Evolutionary conservation across 2,329 filamentous ascomycete genomes (phyloP), one percentile per base, ranked within the genome.

Genomic region (Calonectria pseudoturangicola): DNA sequence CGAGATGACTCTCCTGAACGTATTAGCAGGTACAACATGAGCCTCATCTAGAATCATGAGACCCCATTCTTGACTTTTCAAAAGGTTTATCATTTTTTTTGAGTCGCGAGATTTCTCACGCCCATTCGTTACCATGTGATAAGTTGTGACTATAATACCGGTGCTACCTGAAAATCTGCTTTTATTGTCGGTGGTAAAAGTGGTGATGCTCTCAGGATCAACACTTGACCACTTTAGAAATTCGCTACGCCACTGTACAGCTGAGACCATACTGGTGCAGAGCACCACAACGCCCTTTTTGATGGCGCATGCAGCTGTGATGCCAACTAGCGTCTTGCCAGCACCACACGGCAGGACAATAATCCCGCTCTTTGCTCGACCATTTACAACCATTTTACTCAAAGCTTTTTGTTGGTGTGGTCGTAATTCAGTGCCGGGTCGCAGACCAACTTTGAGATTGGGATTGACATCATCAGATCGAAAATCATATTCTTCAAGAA

Each of bases 331-430:
- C 0, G 96, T 98, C 86, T 98, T 98, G 68, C 96, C 96, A n/a
- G 96, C 96, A 75, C 96, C 96, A 82, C 96, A 98, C 21, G 96
- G 96, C 75, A 98, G 85, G 70, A 98, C 96, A 71, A 98, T 98
- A 79, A 98, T 97, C 68, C 96, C 96, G 84, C 95, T 97, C 86
- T 97, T 96, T 21, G 95, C 96, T 83, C 96, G 92, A 43, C 95
- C 95, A 81, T 98, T 98, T 81, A 96, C 95, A 82, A 98, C 98
- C 96, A 98, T 98, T 84, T 98, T 98, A 86, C 94, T 97, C 18
- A 98, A 87, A 74, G 95, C 96, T 85, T 98, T 97, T 83, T 98
- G 96, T 83, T 98, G 96, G 80, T 98, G 98, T 76, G 96, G 85
- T 82, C 95, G 92, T 80, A 98, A 97, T 79, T 95, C 93, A 0